phyloP scores from a whole-genome alignment of 2,329 filamentous ascomycete species.

The Kalmusia sp. region DNA sequence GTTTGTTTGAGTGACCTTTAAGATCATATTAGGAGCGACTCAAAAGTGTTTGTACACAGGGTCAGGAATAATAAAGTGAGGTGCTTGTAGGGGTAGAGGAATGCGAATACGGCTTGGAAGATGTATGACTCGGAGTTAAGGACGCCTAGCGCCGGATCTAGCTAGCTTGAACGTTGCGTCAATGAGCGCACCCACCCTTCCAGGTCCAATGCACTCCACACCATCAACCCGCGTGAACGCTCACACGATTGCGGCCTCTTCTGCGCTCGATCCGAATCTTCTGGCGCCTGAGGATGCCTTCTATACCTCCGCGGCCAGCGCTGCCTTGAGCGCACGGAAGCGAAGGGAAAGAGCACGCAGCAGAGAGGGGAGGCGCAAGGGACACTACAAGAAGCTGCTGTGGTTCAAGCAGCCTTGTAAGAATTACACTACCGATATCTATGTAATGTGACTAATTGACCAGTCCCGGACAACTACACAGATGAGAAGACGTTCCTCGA shows the following conservation, averaged over 20 bases:
- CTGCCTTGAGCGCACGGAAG: slow-evolving; percentile 41
- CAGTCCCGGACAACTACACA: slow-evolving; percentile 98
- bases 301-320: slow-evolving; percentile 61
- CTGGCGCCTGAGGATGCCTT: slow-evolving; percentile 88
- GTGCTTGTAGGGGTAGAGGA: background rate
- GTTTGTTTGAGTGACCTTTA: too few relatives aligned
- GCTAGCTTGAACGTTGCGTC: background rate
- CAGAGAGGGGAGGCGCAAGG: slow-evolving; percentile 71
- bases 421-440: slow-evolving; percentile 33
- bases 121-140: slow-evolving; percentile 1
- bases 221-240: slow-evolving; percentile 12
- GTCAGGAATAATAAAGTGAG: too few relatives aligned
- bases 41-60: too few relatives aligned
- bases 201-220: slow-evolving; percentile 20
- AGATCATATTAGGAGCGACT: too few relatives aligned
- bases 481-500: slow-evolving; percentile 97
- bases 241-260: slow-evolving; percentile 7
- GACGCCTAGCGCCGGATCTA: background rate
- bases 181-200: background rate
- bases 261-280: slow-evolving; percentile 49
- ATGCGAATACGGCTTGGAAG: background rate
- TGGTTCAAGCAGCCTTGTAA: slow-evolving; percentile 97
- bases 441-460: slow-evolving; percentile 10
- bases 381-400: slow-evolving; percentile 91
- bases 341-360: slow-evolving; percentile 65